These are phyloP conservation scores for Chlamydomonas schloesseri DNA, from an alignment of 139 green algal genomes.

Conservation along the genomic window DNA sequence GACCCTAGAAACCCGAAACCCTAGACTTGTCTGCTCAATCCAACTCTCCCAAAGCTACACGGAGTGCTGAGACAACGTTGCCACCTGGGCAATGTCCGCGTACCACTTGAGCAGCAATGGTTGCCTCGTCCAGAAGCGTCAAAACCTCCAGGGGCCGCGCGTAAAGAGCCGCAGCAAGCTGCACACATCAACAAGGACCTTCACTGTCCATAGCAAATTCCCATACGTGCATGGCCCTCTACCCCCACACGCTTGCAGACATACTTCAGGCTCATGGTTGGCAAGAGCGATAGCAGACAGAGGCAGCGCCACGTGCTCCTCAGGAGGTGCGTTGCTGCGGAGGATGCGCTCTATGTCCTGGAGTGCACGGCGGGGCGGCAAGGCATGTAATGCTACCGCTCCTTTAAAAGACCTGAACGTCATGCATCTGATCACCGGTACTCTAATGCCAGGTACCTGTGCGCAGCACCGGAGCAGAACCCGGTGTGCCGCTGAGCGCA, in stretches of 20 bases:
- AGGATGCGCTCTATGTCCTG: constrained; percentile 19
- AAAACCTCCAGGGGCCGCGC: not conserved
- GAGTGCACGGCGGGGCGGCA: not conserved
- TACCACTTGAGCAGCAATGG: constrained; percentile 7
- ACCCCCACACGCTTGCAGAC: not conserved
- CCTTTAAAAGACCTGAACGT: too few species aligned
- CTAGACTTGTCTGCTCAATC: too few species aligned
- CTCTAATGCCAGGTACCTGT: not conserved
- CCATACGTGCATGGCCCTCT: not conserved
- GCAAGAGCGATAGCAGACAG: not conserved
- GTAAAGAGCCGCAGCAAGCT: constrained; percentile 11
- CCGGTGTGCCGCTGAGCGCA: not conserved
- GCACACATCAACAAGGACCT: too few species aligned
- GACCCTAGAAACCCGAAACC: too few species aligned
- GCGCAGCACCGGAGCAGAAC: constrained; percentile 22
- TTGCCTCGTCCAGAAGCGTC: not conserved
- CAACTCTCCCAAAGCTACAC: too few species aligned
- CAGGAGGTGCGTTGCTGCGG: not conserved
- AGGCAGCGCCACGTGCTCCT: constrained; percentile 10
- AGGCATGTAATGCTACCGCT: too few species aligned
- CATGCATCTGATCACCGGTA: too few species aligned
- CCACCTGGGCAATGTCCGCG: too few species aligned
- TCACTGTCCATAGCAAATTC: too few species aligned
- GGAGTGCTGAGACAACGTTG: too few species aligned
- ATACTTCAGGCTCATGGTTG: constrained; percentile 20